Evolutionary conservation across 495 filamentous ascomycete genomes (phyloP).

Genomic region (Penicillium psychrofluorescens): DNA sequence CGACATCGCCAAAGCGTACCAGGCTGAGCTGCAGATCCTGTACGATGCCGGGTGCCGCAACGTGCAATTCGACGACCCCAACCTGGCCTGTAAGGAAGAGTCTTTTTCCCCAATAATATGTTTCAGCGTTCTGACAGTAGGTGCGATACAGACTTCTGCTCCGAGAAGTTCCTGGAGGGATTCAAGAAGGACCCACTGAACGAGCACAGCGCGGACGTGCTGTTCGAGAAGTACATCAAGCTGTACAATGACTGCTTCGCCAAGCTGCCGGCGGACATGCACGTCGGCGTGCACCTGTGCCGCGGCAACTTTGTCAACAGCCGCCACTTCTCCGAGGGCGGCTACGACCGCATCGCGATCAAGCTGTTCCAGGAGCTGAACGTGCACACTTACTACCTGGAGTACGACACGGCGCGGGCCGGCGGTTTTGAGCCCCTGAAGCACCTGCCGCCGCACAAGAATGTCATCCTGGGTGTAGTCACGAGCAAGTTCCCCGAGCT

Average conservation of each 20-base stretch:
- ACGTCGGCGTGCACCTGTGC: slow-evolving; percentile 73
- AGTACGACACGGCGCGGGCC: slow-evolving; percentile 70
- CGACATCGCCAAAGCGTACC: slow-evolving; percentile 69
- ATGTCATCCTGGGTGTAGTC: slow-evolving; percentile 69
- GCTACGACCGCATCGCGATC: slow-evolving; percentile 71
- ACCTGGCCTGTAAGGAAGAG: slow-evolving; percentile 57
- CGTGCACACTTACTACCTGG: slow-evolving; percentile 74
- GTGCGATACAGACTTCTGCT: slow-evolving; percentile 58
- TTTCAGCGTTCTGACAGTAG: too few relatives aligned
- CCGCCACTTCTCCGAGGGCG: slow-evolving; percentile 73
- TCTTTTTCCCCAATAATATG: too few relatives aligned
- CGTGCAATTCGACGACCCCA: slow-evolving; percentile 70
- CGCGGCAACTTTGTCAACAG: slow-evolving; percentile 73
- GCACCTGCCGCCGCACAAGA: slow-evolving; percentile 63
- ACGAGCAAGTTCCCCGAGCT: slow-evolving; percentile 67
- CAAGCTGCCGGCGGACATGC: slow-evolving; percentile 57
- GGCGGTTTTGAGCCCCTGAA: slow-evolving; percentile 75
- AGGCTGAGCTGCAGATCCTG: slow-evolving; percentile 55
- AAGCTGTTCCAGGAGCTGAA: slow-evolving; percentile 72
- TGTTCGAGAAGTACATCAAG: slow-evolving; percentile 67
- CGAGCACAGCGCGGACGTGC: slow-evolving; percentile 51
- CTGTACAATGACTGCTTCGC: slow-evolving; percentile 70
- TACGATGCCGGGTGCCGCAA: slow-evolving; percentile 65
- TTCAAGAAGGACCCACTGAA: slow-evolving; percentile 53
- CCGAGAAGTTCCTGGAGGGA: slow-evolving; percentile 62